Evolutionary conservation across 306 rosid genomes (phyloP), one percentile per base, ranked within the genome.

Genomic region (Dryas octopetala): DNA sequence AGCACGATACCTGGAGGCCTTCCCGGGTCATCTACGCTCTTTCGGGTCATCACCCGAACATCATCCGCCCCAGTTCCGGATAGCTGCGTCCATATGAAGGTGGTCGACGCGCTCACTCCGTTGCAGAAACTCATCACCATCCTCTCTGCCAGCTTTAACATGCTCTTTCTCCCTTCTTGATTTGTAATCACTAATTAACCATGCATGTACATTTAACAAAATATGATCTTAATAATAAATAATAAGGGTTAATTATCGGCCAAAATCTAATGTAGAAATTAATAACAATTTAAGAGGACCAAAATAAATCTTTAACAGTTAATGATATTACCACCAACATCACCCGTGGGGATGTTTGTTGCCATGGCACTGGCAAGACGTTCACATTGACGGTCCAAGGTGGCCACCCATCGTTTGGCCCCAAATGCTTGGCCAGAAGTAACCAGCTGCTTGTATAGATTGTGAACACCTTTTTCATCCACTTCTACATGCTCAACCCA

Each of bases 401-500:
- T 92, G 14, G 97, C 90, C 71, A 96, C 88, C 99, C 99, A 96
- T 40, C 97, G 91, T 78, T 92, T 92, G 13, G 99, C 99, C 1
- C 99, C 99, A 66, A 96, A 96, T 49, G 89, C 99, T 59, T 92
- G 82, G 59, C 99, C 99, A 4, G 96, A 84, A 79, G 76, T 86
- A 4, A 96, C 99, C 51, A 96, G 87, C 65, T 88, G 98, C 86
- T 86, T 92, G 86, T 90, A 96, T 7, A 96, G 90, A 84, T 75
- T 88, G 66, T 92, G 97, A 80, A 92, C 98, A 6, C 98, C 97
- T 81, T 97, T 85, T 54, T 92, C 99, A 66, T 92, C 98, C 70
- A 89, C 97, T 75, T 96, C 99, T 10, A 87, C 93, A 43, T 96
- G 96, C 73, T 96, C 99, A 32, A 96, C 91, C 99, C 99, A 96